Conservation (phyloP, 2,329 filamentous ascomycete species). For the Alternaria ethzedia region DNA sequence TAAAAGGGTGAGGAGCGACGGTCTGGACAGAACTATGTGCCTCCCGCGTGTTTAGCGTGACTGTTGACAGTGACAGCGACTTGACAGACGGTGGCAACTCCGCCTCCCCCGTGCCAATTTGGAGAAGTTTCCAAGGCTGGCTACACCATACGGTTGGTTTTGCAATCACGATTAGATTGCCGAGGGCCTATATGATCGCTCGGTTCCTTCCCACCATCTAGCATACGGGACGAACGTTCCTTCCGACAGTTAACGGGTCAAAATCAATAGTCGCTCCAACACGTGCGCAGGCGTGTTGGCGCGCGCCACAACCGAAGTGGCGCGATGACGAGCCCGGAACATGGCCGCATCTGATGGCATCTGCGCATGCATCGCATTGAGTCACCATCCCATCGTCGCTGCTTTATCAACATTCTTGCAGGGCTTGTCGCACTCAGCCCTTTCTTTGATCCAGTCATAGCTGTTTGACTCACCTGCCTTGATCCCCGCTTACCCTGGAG, state of each 20-base stretch:
- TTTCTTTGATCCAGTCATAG: slow-evolving; percentile 5
- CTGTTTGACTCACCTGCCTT: slow-evolving; percentile 14
- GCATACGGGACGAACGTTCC: background rate
- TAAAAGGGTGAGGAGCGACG: background rate
- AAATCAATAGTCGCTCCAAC: background rate
- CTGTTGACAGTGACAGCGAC: background rate
- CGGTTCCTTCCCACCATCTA: background rate
- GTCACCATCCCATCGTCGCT: slow-evolving; percentile 1
- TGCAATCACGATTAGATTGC: background rate
- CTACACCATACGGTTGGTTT: background rate
- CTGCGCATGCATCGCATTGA: slow-evolving; percentile 2
- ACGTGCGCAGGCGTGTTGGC: background rate
- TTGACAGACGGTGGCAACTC: background rate
- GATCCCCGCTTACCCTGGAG: slow-evolving; percentile 8
- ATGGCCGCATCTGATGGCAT: background rate
- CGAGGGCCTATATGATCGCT: background rate
- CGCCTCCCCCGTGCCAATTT: background rate
- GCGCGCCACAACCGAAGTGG: slow-evolving; percentile 6
- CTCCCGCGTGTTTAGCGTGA: background rate
- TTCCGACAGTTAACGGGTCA: background rate
- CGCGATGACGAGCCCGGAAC: slow-evolving; percentile 7
- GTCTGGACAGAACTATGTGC: background rate
- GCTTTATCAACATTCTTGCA: background rate
- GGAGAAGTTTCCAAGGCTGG: background rate
- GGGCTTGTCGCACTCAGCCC: background rate